Percentiles rank a stretch among this genome's conserved stretches.
These are phyloP conservation scores for Solanum dulcamara DNA, from an alignment of 257 asterid species.

Conservation along the genomic window DNA sequence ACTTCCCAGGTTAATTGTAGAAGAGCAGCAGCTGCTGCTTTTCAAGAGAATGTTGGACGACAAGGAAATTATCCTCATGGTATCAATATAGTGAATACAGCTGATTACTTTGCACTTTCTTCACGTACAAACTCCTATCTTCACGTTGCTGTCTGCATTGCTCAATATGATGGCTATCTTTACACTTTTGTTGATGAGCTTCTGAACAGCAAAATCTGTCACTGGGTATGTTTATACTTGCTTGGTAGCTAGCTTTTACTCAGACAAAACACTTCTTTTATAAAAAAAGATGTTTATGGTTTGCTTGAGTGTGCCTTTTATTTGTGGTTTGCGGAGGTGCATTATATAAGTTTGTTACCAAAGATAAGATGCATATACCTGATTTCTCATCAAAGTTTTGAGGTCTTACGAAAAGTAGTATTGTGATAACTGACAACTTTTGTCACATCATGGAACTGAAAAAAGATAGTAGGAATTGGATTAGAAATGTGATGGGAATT, in stretches of 20 bases:
- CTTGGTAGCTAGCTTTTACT: conserved; percentile 3
- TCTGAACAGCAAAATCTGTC: conserved; percentile 70
- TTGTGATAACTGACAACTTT: background rate
- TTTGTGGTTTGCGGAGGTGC: background rate
- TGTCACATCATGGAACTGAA: background rate
- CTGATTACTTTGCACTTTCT: conserved; percentile 95
- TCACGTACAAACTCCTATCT: conserved; percentile 85
- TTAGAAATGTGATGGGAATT: background rate
- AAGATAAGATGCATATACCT: background rate
- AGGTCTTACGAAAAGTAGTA: background rate
- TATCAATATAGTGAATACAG: conserved; percentile 81
- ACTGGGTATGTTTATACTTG: conserved; percentile 66
- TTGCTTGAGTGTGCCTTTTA: background rate
- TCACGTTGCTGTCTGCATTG: conserved; percentile 70
- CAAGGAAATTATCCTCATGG: conserved; percentile 90
- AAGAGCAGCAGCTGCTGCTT: conserved; percentile 99
- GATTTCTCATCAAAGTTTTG: background rate
- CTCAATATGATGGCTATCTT: conserved; percentile 84
- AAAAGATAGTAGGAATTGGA: background rate
- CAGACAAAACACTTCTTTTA: background rate
- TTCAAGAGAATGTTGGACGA: conserved; percentile 98
- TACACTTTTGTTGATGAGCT: conserved; percentile 75
- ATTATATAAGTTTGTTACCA: background rate
- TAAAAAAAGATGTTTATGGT: background rate
- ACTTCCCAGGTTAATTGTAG: conserved; percentile 85